A percentile compares a stretch with the other conserved stretches of the same genome.
These are phyloP conservation scores for Hordeum vulgare DNA, from an alignment of 176 grass and related monocot genomes.

Conservation along the genomic window MorexV3_pseudomolecules_assembly NC_058518.1:250433129-250433628, in stretches of 20 bases:
- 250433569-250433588: not conserved
- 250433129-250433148: constrained; percentile 40
- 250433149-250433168: constrained; percentile 51
- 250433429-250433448: not conserved
- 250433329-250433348: constrained; percentile 88
- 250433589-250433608: not conserved
- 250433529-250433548: not conserved
- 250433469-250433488: not conserved
- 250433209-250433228: not conserved
- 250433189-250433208: not conserved
- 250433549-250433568: not conserved
- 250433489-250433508: constrained; percentile 35
- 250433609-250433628: not conserved
- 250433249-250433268: not conserved
- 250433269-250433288: too few species aligned
- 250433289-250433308: not conserved
- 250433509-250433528: constrained; percentile 21
- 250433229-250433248: not conserved
- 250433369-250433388: constrained; percentile 64
- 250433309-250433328: constrained; percentile 60
- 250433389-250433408: constrained; percentile 69
- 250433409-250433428: not conserved
- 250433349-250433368: constrained; percentile 76
- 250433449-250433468: not conserved
- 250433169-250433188: not conserved